Evolutionary conservation across 78 protist genomes (phyloP).

Genomic region (slime mould (Dictyostelium discoideum)): DNA sequence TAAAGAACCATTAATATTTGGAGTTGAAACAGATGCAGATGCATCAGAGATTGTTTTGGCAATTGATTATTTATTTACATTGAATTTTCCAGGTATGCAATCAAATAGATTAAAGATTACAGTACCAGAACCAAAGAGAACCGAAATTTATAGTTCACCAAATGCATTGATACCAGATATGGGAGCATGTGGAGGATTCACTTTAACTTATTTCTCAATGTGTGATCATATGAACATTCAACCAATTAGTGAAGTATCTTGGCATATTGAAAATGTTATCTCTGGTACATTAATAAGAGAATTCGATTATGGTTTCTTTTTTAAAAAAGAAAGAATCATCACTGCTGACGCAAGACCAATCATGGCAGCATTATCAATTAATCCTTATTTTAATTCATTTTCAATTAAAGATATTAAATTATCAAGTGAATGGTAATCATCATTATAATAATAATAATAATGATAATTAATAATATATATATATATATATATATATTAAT

Average conservation of each 20-base stretch:
- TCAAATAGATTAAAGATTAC: constrained; percentile 42
- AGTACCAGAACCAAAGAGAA: constrained; percentile 44
- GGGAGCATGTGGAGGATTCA: constrained; percentile 59
- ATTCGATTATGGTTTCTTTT: constrained; percentile 76
- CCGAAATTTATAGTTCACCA: constrained; percentile 42
- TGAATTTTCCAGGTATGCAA: constrained; percentile 68
- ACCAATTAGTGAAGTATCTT: constrained; percentile 62
- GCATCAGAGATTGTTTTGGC: constrained; percentile 56
- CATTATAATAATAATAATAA: no score
- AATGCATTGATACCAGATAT: constrained; percentile 54
- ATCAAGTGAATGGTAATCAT: constrained; percentile 51
- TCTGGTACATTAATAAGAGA: constrained; percentile 15
- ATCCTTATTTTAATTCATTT: constrained; percentile 52
- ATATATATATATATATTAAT: neutral
- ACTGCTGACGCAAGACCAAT: constrained; percentile 53
- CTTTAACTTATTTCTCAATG: constrained; percentile 51
- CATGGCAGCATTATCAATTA: constrained; percentile 66
- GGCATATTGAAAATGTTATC: constrained; percentile 63
- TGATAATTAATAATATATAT: no score
- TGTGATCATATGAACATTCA: constrained; percentile 74
- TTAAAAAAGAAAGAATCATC: constrained; percentile 49
- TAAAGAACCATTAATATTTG: constrained; percentile 62
- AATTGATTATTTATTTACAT: constrained; percentile 59
- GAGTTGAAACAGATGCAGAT: constrained; percentile 26
- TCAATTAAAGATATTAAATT: constrained; percentile 24